Conservation (phyloP, 306 rosid genomes). For the Castanea mollissima region DNA sequence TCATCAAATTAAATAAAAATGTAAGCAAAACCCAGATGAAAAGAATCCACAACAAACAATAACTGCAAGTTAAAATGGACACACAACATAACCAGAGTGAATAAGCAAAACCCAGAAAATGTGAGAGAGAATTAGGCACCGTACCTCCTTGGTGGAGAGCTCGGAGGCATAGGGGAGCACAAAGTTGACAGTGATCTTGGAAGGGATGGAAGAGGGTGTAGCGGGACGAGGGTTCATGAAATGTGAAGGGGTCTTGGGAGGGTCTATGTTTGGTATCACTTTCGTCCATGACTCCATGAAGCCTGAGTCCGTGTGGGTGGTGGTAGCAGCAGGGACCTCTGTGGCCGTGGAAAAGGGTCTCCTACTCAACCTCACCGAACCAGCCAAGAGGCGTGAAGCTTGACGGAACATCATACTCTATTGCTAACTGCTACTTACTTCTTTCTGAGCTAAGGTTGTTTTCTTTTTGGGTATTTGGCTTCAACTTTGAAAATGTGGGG, state of each 20-base stretch:
- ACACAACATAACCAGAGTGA: not conserved
- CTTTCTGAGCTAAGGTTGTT: too few relatives aligned
- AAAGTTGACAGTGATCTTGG: slow-evolving; percentile 90
- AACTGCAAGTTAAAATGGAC: not conserved
- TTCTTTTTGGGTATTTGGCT: too few relatives aligned
- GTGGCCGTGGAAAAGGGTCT: slow-evolving; percentile 66
- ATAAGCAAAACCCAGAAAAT: not conserved
- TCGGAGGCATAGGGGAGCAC: slow-evolving; percentile 88
- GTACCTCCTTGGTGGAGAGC: slow-evolving; percentile 85
- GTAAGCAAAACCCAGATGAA: not conserved
- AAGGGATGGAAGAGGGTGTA: slow-evolving; percentile 59
- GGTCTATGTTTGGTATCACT: slow-evolving; percentile 57
- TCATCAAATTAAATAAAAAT: not conserved
- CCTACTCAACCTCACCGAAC: slow-evolving; percentile 30
- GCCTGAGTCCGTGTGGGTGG: slow-evolving; percentile 3
- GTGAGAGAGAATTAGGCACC: not conserved
- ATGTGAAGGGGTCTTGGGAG: slow-evolving; percentile 70
- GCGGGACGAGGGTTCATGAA: slow-evolving; percentile 78
- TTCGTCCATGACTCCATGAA: slow-evolving; percentile 78
- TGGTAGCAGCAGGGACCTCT: slow-evolving; percentile 44
- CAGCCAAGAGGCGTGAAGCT: slow-evolving; percentile 43
- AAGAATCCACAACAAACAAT: not conserved
- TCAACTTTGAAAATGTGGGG: too few relatives aligned
- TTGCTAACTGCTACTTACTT: too few relatives aligned
- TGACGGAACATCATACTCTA: slow-evolving; percentile 57